Evolutionary conservation across 2,329 filamentous ascomycete species (phyloP), one percentile per base, ranked within the genome.

Genomic region (Mariannaea sp.): DNA sequence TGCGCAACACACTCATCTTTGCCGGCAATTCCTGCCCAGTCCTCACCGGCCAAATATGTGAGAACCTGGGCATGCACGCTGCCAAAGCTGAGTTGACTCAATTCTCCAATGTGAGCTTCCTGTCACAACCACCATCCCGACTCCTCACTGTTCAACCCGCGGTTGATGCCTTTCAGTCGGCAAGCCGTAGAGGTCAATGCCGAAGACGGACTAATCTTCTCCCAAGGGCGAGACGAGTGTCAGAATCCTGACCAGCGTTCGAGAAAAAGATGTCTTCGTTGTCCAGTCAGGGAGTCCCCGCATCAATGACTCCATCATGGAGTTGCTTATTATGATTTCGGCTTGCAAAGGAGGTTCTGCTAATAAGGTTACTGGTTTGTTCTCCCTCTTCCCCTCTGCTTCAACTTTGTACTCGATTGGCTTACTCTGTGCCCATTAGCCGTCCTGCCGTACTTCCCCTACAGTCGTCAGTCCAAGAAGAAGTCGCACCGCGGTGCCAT

Each of bases 251-350:
- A 86, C 83, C 40, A 87, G 84, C 73, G 92, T 99, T 61, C 89
- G 94, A 65, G 95, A 99, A 71, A 95, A 97, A 74, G 93, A 99
- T 82, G 93, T 99, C 67, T 99, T 97, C 74, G 93, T 99, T 71
- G 89, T 99, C 56, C 94, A 99, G 79, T 97, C 93, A 58, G 94
- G 94, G 61, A 97, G 94, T 76, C 82, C 86, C 70, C 91, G 89
- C 76, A 96, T 97, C 81, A 99, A 99, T 73, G 94, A 99, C 77
- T 95, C 91, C 68, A 92, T 99, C 70, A 97, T 99, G 92, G 94
- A 99, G 80, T 83, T 99, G 70, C 83, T 99, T 70, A 97, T 99
- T 75, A 96, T 99, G 90, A 97, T 97, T 67, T 94, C 90, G 61
- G 94, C 94, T 64, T 99, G 94, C 82, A 97, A 97, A 75, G 92